A percentile compares a stretch with the other conserved stretches of the same genome.
These are phyloP conservation scores for Avicennia marina DNA, from an alignment of 257 asterid genomes.

Conservation along the genomic window DNA sequence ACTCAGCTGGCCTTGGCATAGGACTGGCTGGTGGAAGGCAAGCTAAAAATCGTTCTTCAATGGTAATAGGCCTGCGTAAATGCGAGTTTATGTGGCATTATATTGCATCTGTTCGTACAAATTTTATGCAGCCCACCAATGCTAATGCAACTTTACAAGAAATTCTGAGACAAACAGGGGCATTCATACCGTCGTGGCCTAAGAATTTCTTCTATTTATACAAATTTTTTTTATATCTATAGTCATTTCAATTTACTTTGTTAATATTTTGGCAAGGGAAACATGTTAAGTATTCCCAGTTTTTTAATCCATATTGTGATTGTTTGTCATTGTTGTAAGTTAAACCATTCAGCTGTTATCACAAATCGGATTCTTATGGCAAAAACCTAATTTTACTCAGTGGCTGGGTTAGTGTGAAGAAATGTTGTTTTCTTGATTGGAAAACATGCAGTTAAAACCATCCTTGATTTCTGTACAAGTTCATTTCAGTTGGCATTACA, in stretches of 20 bases:
- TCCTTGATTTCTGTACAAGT: background rate
- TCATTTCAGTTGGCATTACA: no score
- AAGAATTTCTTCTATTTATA: no score
- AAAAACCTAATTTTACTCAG: background rate
- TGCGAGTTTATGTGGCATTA: background rate
- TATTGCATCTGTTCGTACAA: no score
- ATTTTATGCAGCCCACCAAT: background rate
- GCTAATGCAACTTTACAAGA: background rate
- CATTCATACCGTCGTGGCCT: no score
- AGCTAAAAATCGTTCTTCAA: constrained; percentile 48
- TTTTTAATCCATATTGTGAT: background rate
- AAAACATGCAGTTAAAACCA: background rate
- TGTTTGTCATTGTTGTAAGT: no score
- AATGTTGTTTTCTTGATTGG: background rate
- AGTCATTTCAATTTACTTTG: background rate
- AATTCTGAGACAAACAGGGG: background rate
- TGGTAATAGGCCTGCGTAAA: constrained; percentile 35
- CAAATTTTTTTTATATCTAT: no score
- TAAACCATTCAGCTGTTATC: background rate
- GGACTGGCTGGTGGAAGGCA: constrained; percentile 79
- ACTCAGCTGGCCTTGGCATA: constrained; percentile 60
- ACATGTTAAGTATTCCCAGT: background rate
- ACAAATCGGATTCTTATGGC: background rate
- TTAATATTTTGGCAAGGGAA: background rate
- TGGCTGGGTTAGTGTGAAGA: background rate